Evolutionary conservation across 2,329 filamentous ascomycete species (phyloP).

Genomic region (Talaromyces sp.): DNA sequence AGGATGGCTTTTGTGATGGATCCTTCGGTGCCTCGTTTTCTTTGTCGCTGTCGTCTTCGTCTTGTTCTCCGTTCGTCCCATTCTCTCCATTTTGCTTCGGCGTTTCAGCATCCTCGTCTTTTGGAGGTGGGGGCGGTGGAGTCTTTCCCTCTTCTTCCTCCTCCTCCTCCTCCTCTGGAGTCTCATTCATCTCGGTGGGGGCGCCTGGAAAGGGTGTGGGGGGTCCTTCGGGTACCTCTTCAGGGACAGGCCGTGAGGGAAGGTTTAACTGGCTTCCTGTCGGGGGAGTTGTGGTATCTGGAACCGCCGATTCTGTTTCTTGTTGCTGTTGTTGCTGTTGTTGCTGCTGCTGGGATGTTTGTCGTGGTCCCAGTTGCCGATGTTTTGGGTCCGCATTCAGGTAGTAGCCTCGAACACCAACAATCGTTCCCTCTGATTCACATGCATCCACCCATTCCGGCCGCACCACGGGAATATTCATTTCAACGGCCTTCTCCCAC

Average conservation of each 20-base stretch:
- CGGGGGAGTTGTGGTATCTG: conserved; percentile 11
- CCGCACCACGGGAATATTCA: conserved; percentile 94
- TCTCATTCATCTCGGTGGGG: conserved; percentile 10
- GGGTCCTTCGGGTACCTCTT: conserved; percentile 15
- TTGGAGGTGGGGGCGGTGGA: conserved; percentile 17
- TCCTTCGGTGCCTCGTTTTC: conserved; percentile 7
- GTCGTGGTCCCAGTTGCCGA: conserved; percentile 45
- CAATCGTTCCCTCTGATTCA: conserved; percentile 84
- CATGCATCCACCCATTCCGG: conserved; percentile 98
- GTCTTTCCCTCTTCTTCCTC: conserved; percentile 12
- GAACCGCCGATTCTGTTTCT: conserved; percentile 2
- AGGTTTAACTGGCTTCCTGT: conserved; percentile 18
- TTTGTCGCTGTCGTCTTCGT: conserved; percentile 9
- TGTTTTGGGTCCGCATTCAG: conserved; percentile 74
- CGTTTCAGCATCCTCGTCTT: conserved; percentile 13
- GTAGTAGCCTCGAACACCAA: conserved; percentile 94
- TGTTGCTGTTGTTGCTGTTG: conserved; percentile 16
- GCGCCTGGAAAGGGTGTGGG: conserved; percentile 21
- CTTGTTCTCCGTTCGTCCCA: conserved; percentile 11
- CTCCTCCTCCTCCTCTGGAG: conserved; percentile 5
- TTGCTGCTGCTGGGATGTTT: conserved; percentile 26
- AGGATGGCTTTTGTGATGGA: conserved; percentile 6
- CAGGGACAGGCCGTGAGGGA: conserved; percentile 16
- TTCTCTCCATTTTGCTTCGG: conserved; percentile 17
- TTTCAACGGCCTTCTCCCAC: conserved; percentile 96